These are phyloP conservation scores for Metschnikowia dekortorum DNA, from an alignment of 805 yeast genomes.

Conservation along the genomic window DNA sequence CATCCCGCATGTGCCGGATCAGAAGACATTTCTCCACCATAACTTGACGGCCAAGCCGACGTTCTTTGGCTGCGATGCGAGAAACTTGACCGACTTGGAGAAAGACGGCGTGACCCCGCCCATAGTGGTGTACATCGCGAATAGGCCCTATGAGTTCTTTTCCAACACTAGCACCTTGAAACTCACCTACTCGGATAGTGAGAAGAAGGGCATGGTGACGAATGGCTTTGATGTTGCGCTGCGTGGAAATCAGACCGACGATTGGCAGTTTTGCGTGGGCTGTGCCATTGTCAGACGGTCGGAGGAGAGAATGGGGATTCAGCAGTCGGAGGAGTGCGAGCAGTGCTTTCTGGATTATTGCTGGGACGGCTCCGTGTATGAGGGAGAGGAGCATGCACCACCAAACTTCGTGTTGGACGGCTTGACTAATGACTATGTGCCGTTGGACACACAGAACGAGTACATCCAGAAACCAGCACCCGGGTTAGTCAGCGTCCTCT, in stretches of 20 bases:
- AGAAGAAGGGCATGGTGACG: constrained; percentile 54
- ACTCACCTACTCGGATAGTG: constrained; percentile 55
- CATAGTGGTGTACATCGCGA: constrained; percentile 72
- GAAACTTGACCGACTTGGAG: constrained; percentile 52
- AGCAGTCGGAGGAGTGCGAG: constrained; percentile 24
- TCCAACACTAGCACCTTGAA: constrained; percentile 74
- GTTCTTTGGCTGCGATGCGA: constrained; percentile 78
- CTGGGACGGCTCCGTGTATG: constrained; percentile 23
- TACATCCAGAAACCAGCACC: constrained; percentile 6
- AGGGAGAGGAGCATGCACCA: constrained; percentile 17
- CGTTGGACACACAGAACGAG: constrained; percentile 9
- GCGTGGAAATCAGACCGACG: constrained; percentile 5
- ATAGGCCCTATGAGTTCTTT: constrained; percentile 57
- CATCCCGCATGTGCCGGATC: constrained; percentile 80
- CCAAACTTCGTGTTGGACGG: constrained; percentile 28
- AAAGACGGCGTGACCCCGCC: constrained; percentile 54
- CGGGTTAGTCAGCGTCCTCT: background rate
- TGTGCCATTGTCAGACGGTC: constrained; percentile 27
- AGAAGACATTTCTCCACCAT: constrained; percentile 49
- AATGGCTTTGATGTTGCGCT: constrained; percentile 75
- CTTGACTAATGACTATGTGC: constrained; percentile 23
- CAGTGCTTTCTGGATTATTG: constrained; percentile 24
- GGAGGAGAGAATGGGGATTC: constrained; percentile 20
- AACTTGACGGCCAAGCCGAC: constrained; percentile 67
- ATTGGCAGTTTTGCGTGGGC: constrained; percentile 26